Evolutionary conservation across 1,284 basidiomycete genomes (phyloP), one percentile per base, ranked within the genome.

Genomic region (Testicularia cyperi): DNA sequence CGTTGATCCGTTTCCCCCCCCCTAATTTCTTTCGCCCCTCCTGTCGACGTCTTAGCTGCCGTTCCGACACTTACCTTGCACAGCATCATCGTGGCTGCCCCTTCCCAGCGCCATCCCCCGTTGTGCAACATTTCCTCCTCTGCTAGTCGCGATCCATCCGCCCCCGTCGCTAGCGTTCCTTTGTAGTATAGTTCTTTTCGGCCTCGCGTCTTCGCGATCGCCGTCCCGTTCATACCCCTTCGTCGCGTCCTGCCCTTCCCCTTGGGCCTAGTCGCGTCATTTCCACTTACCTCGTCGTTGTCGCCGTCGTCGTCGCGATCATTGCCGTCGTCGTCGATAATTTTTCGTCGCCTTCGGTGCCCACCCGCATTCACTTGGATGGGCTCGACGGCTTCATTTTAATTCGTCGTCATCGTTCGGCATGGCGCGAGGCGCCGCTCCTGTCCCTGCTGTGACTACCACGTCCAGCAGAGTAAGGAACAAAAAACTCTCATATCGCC

Each of bases 391-490:
- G 41, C 58, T 44, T 33, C 47, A 25, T 23, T 38, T 40, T 62
- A 52, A 40, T 47, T 55, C 47, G 47, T 55, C 47, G 47, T 62
- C 47, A 47, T 42, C 47, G 28, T 44, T 38, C 58, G 58, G 58
- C 52, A 62, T 62, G 58, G 58, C 52, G 47, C 51, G 52, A 62
- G 35, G 58, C 44, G 58, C 47, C 20, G 58, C 47, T 51, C 47
- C 58, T 51, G 52, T 38, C 44, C 58, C 58, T 47, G 52, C 58
- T 56, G 58, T 52, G 52, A 56, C n/a, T n/a, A n/a, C 58, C 15
- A 38, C 64, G 45, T 62, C 64, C 48, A 69, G 67, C 58, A 65
- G 67, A 58, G 65, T 69, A 52, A 63, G 67, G 44, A 69, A 64
- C 44, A 69, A 69, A 38, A 69, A 69, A 55, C 64, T 69, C 35